Evolutionary conservation across 2,329 filamentous ascomycete genomes (phyloP).

Genomic region (Aspergillus fijiensis): DNA sequence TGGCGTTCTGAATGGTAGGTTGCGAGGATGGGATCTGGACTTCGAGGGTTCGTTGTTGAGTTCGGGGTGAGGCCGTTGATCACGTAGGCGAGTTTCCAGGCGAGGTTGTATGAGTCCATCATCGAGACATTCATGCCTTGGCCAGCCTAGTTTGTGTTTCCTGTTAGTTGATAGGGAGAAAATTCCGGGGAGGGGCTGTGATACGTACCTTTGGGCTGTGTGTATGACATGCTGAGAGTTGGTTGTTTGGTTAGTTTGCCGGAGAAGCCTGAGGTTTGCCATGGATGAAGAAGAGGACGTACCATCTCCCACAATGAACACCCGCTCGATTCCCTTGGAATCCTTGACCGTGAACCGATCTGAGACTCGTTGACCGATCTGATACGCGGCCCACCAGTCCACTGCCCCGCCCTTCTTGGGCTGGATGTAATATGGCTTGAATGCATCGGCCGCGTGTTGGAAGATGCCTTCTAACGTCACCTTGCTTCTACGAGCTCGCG

Average conservation of each 20-base stretch:
- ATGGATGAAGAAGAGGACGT: slow-evolving; percentile 12
- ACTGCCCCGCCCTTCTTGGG: slow-evolving; percentile 58
- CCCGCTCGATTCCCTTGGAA: slow-evolving; percentile 66
- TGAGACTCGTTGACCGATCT: slow-evolving; percentile 67
- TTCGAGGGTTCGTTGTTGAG: slow-evolving; percentile 2
- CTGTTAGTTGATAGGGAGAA: background rate
- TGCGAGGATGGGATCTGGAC: slow-evolving; percentile 31
- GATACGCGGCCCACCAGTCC: slow-evolving; percentile 75
- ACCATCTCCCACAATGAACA: slow-evolving; percentile 71
- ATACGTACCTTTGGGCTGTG: slow-evolving; percentile 65
- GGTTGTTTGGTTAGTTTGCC: background rate
- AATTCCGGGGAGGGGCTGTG: no score
- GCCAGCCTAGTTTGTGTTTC: slow-evolving; percentile 51
- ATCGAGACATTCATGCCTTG: slow-evolving; percentile 82
- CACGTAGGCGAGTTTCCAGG: slow-evolving; percentile 42
- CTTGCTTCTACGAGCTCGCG: slow-evolving; percentile 62
- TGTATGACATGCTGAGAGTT: slow-evolving; percentile 67
- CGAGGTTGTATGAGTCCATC: slow-evolving; percentile 52
- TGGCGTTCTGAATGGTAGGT: slow-evolving; percentile 41
- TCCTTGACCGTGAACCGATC: slow-evolving; percentile 55
- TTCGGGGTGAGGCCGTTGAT: slow-evolving; percentile 38
- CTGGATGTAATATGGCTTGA: slow-evolving; percentile 65
- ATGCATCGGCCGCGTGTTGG: slow-evolving; percentile 62
- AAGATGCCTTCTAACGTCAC: slow-evolving; percentile 66
- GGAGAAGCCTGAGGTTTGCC: background rate